These are phyloP conservation scores for Beauveria asiatica DNA, from an alignment of 2,329 filamentous ascomycete species.

Conservation along the genomic window DNA sequence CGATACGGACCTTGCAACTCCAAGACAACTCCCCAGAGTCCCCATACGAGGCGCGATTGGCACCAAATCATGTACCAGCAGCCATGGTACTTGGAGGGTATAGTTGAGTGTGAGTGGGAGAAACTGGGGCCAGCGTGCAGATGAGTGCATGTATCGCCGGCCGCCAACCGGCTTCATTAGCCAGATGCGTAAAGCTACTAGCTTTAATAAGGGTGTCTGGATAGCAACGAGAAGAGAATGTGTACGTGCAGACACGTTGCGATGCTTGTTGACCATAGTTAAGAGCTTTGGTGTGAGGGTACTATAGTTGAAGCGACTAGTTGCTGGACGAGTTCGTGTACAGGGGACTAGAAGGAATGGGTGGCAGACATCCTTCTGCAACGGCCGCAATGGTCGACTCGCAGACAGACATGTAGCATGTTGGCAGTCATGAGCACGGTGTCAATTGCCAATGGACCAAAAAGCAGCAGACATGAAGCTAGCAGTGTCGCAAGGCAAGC, in stretches of 20 bases:
- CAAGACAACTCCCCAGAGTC: slow-evolving; percentile 1
- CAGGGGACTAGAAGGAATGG: not conserved
- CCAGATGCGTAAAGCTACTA: slow-evolving; percentile 6
- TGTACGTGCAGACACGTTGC: not conserved
- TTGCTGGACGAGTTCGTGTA: not conserved
- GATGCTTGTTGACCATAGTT: not conserved
- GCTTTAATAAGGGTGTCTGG: not conserved
- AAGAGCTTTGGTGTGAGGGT: not conserved
- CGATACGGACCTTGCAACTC: not conserved
- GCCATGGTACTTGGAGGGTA: slow-evolving; percentile 7
- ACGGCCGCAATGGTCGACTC: not conserved
- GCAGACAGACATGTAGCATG: not conserved
- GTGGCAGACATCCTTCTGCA: not conserved
- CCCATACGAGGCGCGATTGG: slow-evolving; percentile 10
- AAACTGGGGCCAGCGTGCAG: slow-evolving; percentile 6
- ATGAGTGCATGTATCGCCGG: slow-evolving; percentile 8
- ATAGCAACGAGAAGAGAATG: not conserved
- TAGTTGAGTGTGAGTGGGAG: slow-evolving; percentile 2
- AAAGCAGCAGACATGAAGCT: not conserved
- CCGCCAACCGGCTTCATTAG: slow-evolving; percentile 8
- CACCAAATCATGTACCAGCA: slow-evolving; percentile 5
- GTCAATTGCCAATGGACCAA: slow-evolving; percentile 1
- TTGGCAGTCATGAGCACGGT: not conserved
- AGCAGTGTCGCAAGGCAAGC: not conserved
- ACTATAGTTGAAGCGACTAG: not conserved